These are phyloP conservation scores for Blastomyces percursus DNA, from an alignment of 2,329 filamentous ascomycete species.

Conservation along the genomic window DNA sequence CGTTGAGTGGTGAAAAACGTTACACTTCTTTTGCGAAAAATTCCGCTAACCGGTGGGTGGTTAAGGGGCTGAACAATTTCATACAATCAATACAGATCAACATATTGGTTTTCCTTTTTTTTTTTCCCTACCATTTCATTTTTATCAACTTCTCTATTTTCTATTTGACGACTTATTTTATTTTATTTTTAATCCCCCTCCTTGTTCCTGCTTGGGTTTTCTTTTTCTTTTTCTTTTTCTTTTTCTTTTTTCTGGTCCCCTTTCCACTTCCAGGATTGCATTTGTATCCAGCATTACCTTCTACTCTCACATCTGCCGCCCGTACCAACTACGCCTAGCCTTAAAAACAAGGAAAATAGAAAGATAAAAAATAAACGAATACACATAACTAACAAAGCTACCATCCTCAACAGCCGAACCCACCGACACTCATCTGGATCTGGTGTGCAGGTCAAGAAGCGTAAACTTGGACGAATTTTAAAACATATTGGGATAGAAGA, in stretches of 20 bases:
- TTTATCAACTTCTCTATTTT: background rate
- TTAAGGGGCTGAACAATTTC: no score
- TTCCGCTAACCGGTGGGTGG: no score
- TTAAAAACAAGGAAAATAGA: background rate
- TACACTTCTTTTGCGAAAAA: no score
- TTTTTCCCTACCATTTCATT: background rate
- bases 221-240: background rate
- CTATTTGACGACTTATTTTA: background rate
- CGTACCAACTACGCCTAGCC: background rate
- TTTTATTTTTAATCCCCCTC: background rate
- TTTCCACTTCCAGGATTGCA: background rate
- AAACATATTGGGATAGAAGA: background rate
- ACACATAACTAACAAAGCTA: background rate
- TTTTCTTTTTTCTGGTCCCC: background rate
- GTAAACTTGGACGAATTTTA: no score
- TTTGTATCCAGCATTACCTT: background rate
- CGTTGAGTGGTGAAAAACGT: no score
- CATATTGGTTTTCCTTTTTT: background rate
- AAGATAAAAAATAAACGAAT: background rate
- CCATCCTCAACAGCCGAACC: background rate
- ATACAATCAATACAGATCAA: no score
- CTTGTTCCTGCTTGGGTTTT: background rate
- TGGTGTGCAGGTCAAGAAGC: background rate
- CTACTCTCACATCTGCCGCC: background rate
- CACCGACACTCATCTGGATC: background rate